Evolutionary conservation across 2,329 filamentous ascomycete species (phyloP), one percentile per base, ranked within the genome.

Genomic region (Aspergillus unguis): DNA sequence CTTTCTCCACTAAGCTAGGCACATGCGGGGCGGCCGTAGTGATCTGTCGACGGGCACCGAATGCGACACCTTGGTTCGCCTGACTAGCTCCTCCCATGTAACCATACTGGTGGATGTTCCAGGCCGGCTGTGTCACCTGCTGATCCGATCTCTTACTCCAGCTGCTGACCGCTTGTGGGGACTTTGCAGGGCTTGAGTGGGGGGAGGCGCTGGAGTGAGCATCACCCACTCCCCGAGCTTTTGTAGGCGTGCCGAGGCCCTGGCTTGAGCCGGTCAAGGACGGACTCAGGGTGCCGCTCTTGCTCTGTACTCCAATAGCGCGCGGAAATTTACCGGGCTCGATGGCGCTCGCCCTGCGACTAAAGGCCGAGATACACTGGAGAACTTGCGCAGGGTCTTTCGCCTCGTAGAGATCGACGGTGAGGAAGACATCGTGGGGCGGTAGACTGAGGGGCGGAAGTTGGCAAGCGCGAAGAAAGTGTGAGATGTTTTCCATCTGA

Each of bases 401-500:
- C 61, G 85, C 80, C 73, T 99, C 94, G 77, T 87, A 99, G 44
- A 99, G 80, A 74, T 99, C 94, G 69, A 99, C 92, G 4, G 94
- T 99, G 56, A 97, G 84, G 75, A 99, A 99, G 61, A 92, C 85
- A 73, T 99, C 94, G 76, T 99, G 94, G 42, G 92, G 86, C 53
- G 90, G 91, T 54, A 99, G 84, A 71, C 86, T 92, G 48, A 99
- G 78, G 0, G 94, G 94, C 27, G 88, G 84, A 46, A 83, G 78
- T 72, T 96, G 89, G 77, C 92, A 95, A 55, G 90, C 91, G 65
- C 84, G 85, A 49, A 99, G 84, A 74, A 96, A 99, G 68, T 95
- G 90, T 4, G 92, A 95, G 67, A 99, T 96, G 70, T 99, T 99
- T 72, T 99, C 94, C 92, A 97, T 97, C 73, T 99, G 94, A 37